These are phyloP conservation scores for Bondarzewia mesenterica DNA, from an alignment of 1,284 basidiomycete species.

Conservation along the genomic window DNA sequence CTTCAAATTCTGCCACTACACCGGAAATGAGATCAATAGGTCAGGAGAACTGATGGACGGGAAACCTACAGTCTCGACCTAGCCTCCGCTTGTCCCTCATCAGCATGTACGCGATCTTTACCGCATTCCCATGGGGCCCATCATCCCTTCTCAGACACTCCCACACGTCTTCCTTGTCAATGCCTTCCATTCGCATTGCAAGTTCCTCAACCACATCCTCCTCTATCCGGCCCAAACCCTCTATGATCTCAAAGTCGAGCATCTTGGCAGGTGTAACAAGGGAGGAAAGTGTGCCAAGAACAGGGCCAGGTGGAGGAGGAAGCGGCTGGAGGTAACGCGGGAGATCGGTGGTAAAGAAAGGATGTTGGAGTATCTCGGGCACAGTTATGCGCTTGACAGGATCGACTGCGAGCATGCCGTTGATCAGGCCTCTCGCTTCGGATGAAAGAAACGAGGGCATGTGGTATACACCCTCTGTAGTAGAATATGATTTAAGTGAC, in stretches of 20 bases:
- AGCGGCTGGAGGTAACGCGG: constrained; percentile 81
- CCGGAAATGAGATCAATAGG: neutral
- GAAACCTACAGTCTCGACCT: constrained; percentile 66
- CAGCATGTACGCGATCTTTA: constrained; percentile 96
- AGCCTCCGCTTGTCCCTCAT: constrained; percentile 84
- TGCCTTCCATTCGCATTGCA: constrained; percentile 64
- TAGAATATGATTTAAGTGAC: constrained; percentile 7
- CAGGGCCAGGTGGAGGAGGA: constrained; percentile 72
- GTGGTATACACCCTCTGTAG: constrained; percentile 74
- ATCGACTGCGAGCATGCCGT: constrained; percentile 85
- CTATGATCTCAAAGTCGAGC: constrained; percentile 71
- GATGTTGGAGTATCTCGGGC: constrained; percentile 81
- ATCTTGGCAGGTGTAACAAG: constrained; percentile 57
- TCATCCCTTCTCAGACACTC: constrained; percentile 77
- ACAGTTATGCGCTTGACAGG: constrained; percentile 90
- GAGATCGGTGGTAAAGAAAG: constrained; percentile 84
- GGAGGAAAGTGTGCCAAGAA: constrained; percentile 62
- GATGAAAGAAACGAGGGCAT: constrained; percentile 72
- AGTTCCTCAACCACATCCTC: constrained; percentile 85
- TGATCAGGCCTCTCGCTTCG: constrained; percentile 74
- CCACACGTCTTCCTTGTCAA: constrained; percentile 81
- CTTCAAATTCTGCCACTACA: constrained; percentile 66
- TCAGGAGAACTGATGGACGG: constrained; percentile 1
- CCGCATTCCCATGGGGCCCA: constrained; percentile 81
- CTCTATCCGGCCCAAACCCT: constrained; percentile 83